Evolutionary conservation across 2,329 filamentous ascomycete species (phyloP).

Genomic region (Rutstroemia sp.): DNA sequence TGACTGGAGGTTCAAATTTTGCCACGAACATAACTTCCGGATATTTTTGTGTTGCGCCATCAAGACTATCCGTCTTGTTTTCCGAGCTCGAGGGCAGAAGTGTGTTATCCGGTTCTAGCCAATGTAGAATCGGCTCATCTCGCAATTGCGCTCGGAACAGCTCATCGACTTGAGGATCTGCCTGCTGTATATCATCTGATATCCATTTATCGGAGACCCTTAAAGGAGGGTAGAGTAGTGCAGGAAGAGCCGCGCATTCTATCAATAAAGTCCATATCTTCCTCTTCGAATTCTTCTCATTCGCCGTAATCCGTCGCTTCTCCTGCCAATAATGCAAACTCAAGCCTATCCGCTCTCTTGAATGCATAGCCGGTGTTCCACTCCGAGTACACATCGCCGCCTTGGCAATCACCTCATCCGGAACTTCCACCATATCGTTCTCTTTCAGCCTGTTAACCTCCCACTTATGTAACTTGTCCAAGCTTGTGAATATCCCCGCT

Average conservation of each 20-base stretch:
- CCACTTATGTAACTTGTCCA: slow-evolving; percentile 63
- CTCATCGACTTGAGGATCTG: slow-evolving; percentile 39
- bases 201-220: slow-evolving; percentile 71
- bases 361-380: slow-evolving; percentile 66
- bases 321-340: slow-evolving; percentile 74
- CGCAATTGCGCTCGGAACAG: slow-evolving; percentile 28
- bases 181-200: slow-evolving; percentile 56
- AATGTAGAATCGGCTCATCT: slow-evolving; percentile 48
- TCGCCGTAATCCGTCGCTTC: slow-evolving; percentile 39
- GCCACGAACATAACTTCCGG: slow-evolving; percentile 70
- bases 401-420: slow-evolving; percentile 33
- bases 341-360: slow-evolving; percentile 57
- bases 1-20: slow-evolving; percentile 65
- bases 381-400: slow-evolving; percentile 56
- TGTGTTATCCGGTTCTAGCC: slow-evolving; percentile 64
- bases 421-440: slow-evolving; percentile 36
- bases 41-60: slow-evolving; percentile 49
- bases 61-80: slow-evolving; percentile 44
- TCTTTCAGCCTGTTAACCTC: slow-evolving; percentile 54
- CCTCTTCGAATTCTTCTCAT: slow-evolving; percentile 24
- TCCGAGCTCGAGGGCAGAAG: slow-evolving; percentile 40
- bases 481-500: slow-evolving; percentile 62
- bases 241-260: slow-evolving; percentile 48
- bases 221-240: slow-evolving; percentile 47
- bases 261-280: slow-evolving; percentile 62